phyloP scores from a whole-genome alignment of 768 basidiomycete species.

The Hortiboletus campestris region DNA sequence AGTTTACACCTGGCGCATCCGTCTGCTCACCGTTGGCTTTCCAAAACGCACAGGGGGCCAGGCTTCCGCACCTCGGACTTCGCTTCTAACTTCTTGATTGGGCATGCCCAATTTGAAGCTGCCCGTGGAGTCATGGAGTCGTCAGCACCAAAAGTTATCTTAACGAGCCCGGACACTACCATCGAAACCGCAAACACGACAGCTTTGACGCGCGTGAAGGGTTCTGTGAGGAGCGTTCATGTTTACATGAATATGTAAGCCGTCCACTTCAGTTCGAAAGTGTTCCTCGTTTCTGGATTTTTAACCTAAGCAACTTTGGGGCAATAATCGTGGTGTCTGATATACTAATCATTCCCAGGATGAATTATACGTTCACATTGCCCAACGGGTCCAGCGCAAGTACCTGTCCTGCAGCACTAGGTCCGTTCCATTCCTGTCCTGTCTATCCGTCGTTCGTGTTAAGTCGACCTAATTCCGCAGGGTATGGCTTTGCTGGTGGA shows the following conservation, averaged over 20 bases:
- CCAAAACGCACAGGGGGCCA: slow-evolving; percentile 51
- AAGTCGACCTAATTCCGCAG: slow-evolving; percentile 32
- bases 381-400: slow-evolving; percentile 63
- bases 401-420: slow-evolving; percentile 80
- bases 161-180: slow-evolving; percentile 14
- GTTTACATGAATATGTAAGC: slow-evolving; percentile 67
- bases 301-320: background rate
- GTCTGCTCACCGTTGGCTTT: background rate
- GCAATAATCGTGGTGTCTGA: background rate
- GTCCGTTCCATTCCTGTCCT: slow-evolving; percentile 36
- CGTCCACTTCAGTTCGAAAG: background rate
- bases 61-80: slow-evolving; percentile 76
- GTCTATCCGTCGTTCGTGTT: slow-evolving; percentile 1
- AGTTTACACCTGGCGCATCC: background rate
- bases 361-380: slow-evolving; percentile 60
- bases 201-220: slow-evolving; percentile 46
- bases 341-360: slow-evolving; percentile 37
- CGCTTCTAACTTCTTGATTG: slow-evolving; percentile 72
- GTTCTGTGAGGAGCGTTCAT: slow-evolving; percentile 69
- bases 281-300: background rate
- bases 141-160: slow-evolving; percentile 8
- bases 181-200: slow-evolving; percentile 21
- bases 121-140: slow-evolving; percentile 61
- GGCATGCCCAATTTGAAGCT: slow-evolving; percentile 64
- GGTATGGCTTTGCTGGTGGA: slow-evolving; percentile 75